Evolutionary conservation across 2,329 filamentous ascomycete species (phyloP).

Genomic region (Periconia macrospinosa): DNA sequence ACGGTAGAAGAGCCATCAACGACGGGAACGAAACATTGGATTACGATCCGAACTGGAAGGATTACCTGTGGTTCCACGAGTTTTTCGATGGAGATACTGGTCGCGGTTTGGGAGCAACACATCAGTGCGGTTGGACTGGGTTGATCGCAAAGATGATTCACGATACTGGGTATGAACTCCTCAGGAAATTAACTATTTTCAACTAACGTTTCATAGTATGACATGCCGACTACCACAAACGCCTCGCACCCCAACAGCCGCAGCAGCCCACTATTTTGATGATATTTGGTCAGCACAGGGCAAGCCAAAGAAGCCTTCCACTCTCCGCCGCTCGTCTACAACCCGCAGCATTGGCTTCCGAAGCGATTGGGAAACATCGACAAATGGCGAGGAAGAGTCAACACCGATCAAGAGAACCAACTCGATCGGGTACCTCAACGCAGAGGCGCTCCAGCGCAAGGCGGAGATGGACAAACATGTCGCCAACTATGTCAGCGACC

Average conservation of each 20-base stretch:
- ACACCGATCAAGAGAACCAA: conserved; percentile 42
- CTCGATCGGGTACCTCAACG: conserved; percentile 56
- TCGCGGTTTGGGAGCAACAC: conserved; percentile 84
- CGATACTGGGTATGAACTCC: conserved; percentile 77
- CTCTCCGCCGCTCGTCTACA: conserved; percentile 76
- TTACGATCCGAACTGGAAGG: conserved; percentile 91
- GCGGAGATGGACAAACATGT: conserved; percentile 62
- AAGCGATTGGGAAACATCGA: conserved; percentile 66
- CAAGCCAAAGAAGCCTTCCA: conserved; percentile 50
- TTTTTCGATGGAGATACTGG: conserved; percentile 95
- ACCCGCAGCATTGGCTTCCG: conserved; percentile 80
- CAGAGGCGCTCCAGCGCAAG: conserved; percentile 50
- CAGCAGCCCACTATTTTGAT: conserved; percentile 93
- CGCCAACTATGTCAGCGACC: conserved; percentile 78
- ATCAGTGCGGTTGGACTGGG: conserved; percentile 97
- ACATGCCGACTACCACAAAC: conserved; percentile 92
- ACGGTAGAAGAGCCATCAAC: conserved; percentile 87
- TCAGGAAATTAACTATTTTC: not conserved
- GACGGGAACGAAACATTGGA: conserved; percentile 82
- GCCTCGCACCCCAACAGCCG: conserved; percentile 80
- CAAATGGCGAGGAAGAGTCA: conserved; percentile 34
- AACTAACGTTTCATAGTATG: conserved; percentile 51
- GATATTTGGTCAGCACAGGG: conserved; percentile 70
- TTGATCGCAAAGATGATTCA: conserved; percentile 96
- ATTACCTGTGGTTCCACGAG: conserved; percentile 93